Conservation (phyloP, 192 early-diverging fungal genomes). For the Backusella macrospora region DNA sequence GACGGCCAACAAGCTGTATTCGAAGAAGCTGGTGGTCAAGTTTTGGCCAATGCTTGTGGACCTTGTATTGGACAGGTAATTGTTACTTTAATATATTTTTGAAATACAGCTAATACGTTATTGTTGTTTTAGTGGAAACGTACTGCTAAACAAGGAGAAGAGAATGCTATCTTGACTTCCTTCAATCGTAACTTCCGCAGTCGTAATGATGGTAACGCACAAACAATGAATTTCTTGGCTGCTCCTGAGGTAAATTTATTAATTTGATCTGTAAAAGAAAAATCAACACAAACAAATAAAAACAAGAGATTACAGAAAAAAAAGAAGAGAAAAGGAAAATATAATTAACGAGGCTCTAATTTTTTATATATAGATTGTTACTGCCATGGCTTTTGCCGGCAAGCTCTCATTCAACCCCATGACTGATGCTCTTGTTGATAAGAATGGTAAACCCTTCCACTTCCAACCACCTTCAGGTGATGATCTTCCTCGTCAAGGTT, state of each 20-base stretch:
- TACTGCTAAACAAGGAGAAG: constrained; percentile 64
- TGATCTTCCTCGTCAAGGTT: constrained; percentile 84
- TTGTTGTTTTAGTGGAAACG: constrained; percentile 77
- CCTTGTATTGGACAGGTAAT: constrained; percentile 88
- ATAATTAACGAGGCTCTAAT: neutral
- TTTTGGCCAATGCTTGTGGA: constrained; percentile 97
- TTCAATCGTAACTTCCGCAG: constrained; percentile 98
- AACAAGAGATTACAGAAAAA: neutral
- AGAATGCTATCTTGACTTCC: constrained; percentile 93
- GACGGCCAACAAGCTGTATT: constrained; percentile 87
- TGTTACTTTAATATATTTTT: constrained; percentile 9
- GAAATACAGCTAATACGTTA: constrained; percentile 15
- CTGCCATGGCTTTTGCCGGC: constrained; percentile 89
- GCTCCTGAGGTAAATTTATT: constrained; percentile 78
- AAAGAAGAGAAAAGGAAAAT: too few relatives aligned
- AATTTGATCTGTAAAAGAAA: too few relatives aligned
- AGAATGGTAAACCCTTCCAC: constrained; percentile 75
- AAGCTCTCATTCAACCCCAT: constrained; percentile 89
- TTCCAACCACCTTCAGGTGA: constrained; percentile 80
- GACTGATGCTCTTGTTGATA: constrained; percentile 73
- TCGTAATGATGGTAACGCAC: constrained; percentile 92
- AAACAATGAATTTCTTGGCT: constrained; percentile 97
- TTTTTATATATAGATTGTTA: constrained; percentile 71
- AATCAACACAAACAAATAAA: too few relatives aligned
- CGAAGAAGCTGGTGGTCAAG: constrained; percentile 81